Percentiles rank a stretch among this genome's conserved stretches.
Evolutionary conservation across 257 asterid genomes (phyloP).

Genomic region (Nicotiana sylvestris): DNA sequence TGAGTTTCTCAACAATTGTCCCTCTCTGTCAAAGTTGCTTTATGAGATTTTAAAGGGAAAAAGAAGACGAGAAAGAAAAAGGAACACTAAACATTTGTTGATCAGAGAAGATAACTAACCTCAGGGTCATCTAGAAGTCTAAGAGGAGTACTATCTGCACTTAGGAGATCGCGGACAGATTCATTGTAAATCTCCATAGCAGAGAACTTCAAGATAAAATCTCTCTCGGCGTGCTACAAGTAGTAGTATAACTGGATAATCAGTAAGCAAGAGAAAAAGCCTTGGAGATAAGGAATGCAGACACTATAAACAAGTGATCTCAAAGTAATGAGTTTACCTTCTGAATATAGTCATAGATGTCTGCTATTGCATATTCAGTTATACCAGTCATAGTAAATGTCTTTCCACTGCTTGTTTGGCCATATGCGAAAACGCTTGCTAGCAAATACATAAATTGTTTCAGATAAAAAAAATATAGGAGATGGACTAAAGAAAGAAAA

Average conservation of each 20-base stretch:
- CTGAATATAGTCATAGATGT: constrained; percentile 64
- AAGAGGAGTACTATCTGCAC: constrained; percentile 61
- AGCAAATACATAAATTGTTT: constrained; percentile 18
- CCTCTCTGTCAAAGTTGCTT: constrained; percentile 54
- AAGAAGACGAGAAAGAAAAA: not conserved
- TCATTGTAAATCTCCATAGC: constrained; percentile 97
- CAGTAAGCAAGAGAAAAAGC: constrained; percentile 10
- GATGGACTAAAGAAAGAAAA: not conserved
- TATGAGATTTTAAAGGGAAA: constrained; percentile 6
- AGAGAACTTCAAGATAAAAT: constrained; percentile 68
- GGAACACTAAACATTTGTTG: not conserved
- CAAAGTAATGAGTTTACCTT: constrained; percentile 41
- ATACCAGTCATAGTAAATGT: constrained; percentile 92
- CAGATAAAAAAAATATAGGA: not conserved
- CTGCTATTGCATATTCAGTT: constrained; percentile 82
- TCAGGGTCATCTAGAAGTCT: constrained; percentile 94
- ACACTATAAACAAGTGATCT: not conserved
- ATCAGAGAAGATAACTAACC: constrained; percentile 37
- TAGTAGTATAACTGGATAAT: constrained; percentile 3
- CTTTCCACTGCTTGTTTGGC: constrained; percentile 98
- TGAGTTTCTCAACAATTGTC: constrained; percentile 83
- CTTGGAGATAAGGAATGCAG: not conserved
- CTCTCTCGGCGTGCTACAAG: constrained; percentile 74
- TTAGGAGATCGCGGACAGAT: constrained; percentile 87
- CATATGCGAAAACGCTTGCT: constrained; percentile 96